Percentiles rank a stretch among this genome's conserved stretches.
Evolutionary conservation across 2,329 filamentous ascomycete species (phyloP).

Genomic region (Penicillium sp.): DNA sequence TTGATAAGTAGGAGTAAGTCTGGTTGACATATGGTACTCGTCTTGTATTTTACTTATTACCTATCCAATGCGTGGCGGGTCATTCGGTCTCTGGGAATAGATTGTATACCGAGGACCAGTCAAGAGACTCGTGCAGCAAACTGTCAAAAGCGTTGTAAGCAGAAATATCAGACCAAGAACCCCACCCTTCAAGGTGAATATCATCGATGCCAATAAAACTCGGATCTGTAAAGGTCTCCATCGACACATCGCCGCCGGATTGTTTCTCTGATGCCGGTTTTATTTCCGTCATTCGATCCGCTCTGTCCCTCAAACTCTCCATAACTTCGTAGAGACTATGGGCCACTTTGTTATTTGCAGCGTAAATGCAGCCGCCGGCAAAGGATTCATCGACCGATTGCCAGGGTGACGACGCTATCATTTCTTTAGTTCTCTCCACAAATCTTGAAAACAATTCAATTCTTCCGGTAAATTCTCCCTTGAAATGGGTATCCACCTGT

Average conservation of each 20-base stretch:
- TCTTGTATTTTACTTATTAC: too few species aligned
- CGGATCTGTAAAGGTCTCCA: background rate
- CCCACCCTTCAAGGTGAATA: background rate
- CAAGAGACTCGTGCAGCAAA: background rate
- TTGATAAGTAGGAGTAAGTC: too few species aligned
- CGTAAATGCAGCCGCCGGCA: constrained; percentile 17
- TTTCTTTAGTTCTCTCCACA: constrained; percentile 11
- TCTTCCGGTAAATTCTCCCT: background rate
- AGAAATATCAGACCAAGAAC: background rate
- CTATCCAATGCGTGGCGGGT: too few species aligned
- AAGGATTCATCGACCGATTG: constrained; percentile 14
- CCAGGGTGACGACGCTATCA: constrained; percentile 8
- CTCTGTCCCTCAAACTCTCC: constrained; percentile 1
- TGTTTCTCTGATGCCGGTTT: background rate
- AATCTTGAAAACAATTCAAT: background rate
- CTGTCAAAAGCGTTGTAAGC: background rate
- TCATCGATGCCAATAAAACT: background rate
- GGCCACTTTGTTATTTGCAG: constrained; percentile 13
- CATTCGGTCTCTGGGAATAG: background rate
- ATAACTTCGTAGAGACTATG: constrained; percentile 5
- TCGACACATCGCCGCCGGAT: background rate
- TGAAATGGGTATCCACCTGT: constrained; percentile 9
- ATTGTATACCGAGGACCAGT: background rate
- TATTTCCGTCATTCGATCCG: background rate
- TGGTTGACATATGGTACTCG: too few species aligned